Conservation (phyloP, 352 stramenopile genomes). For the Globisporangium sylvaticum region DNA sequence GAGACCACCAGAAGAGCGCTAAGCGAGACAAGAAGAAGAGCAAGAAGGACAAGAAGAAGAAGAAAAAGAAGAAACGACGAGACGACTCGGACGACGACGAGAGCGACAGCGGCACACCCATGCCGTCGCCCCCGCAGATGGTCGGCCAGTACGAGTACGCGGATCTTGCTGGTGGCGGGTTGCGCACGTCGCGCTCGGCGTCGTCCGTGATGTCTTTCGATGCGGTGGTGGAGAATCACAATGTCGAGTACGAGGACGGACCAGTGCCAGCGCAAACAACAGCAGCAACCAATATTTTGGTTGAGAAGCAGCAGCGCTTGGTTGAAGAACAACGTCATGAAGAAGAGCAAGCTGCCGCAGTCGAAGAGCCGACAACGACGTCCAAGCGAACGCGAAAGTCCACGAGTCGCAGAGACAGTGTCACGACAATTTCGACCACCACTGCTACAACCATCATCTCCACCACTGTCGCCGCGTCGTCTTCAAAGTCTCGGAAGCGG, state of each 20-base stretch:
- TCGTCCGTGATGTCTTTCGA: slow-evolving; percentile 15
- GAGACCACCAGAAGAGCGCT: not conserved
- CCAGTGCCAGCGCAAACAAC: not conserved
- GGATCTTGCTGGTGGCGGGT: slow-evolving; percentile 11
- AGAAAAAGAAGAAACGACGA: slow-evolving; percentile 39
- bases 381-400: slow-evolving; percentile 12
- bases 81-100: slow-evolving; percentile 43
- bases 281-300: not conserved
- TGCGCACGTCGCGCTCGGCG: not conserved
- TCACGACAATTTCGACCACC: not conserved
- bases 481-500: slow-evolving; percentile 29
- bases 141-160: slow-evolving; percentile 40
- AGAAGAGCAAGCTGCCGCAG: not conserved
- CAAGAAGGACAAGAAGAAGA: slow-evolving; percentile 61
- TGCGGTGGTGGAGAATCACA: not conserved
- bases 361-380: not conserved
- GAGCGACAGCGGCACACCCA: slow-evolving; percentile 39
- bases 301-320: not conserved
- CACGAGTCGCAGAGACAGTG: not conserved
- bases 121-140: slow-evolving; percentile 44
- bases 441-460: not conserved
- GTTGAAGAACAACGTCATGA: not conserved
- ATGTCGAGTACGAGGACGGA: slow-evolving; percentile 3
- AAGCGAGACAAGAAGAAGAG: slow-evolving; percentile 25
- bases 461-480: not conserved